These are phyloP conservation scores for Daldinia caldariorum DNA, from an alignment of 495 filamentous ascomycete genomes.

Conservation along the genomic window DNA sequence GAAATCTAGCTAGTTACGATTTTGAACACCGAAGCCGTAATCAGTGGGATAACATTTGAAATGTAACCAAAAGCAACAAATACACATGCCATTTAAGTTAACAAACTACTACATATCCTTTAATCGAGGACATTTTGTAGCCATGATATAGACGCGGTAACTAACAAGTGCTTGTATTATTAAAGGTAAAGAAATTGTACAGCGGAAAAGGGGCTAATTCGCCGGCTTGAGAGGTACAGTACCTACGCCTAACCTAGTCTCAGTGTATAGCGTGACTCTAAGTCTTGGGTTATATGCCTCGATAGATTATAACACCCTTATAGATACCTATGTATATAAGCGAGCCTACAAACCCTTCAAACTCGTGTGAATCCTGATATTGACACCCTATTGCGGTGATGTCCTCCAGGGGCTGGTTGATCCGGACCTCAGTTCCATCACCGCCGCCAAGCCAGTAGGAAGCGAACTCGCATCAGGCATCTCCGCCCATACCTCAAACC, in stretches of 20 bases:
- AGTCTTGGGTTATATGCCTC: too few species aligned
- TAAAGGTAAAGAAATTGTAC: background rate
- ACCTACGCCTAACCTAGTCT: background rate
- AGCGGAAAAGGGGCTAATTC: background rate
- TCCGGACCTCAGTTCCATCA: constrained; percentile 1
- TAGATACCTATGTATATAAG: too few species aligned
- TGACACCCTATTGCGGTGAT: background rate
- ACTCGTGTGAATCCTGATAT: background rate
- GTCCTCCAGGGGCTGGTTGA: background rate
- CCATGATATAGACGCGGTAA: too few species aligned
- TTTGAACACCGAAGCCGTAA: too few species aligned
- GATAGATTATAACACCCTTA: too few species aligned
- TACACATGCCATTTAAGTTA: background rate
- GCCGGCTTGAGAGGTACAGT: too few species aligned
- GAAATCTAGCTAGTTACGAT: too few species aligned
- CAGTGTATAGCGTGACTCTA: background rate
- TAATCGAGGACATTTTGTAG: too few species aligned
- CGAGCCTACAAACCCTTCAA: background rate
- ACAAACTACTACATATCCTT: background rate
- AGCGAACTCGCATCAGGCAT: background rate
- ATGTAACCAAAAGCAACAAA: background rate
- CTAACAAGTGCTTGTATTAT: too few species aligned
- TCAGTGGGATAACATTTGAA: too few species aligned
- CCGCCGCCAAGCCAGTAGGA: background rate
- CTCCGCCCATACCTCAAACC: background rate